phyloP scores from a whole-genome alignment of 129 eudicot species.

The Saussurea involucrata region DNA sequence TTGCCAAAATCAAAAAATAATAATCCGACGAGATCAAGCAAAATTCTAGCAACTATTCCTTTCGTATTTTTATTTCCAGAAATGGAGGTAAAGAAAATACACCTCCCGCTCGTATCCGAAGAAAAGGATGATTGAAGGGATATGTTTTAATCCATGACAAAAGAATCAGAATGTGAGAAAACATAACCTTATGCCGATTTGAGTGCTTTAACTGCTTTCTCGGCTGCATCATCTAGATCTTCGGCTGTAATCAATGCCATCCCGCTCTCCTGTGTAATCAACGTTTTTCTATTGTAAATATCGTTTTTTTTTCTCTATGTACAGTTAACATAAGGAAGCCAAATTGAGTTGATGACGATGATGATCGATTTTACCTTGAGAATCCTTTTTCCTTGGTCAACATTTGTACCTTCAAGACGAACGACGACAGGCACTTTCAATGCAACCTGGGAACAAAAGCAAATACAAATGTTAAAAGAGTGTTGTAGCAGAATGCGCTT shows the following conservation, averaged over 20 bases:
- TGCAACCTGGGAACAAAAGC: slow-evolving; percentile 52
- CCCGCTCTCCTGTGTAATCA: slow-evolving; percentile 77
- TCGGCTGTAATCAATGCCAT: slow-evolving; percentile 87
- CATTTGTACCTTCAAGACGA: slow-evolving; percentile 97
- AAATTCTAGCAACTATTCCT: background rate
- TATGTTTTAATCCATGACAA: background rate
- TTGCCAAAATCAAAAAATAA: background rate
- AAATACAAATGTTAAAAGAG: background rate
- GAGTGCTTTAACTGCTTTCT: slow-evolving; percentile 82
- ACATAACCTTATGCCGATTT: slow-evolving; percentile 18
- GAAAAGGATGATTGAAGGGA: background rate
- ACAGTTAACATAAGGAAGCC: background rate
- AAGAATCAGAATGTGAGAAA: background rate
- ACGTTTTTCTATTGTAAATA: background rate
- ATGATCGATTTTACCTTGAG: slow-evolving; percentile 59
- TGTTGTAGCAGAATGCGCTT: background rate
- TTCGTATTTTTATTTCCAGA: slow-evolving; percentile 12
- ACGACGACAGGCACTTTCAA: slow-evolving; percentile 91
- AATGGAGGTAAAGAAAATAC: background rate
- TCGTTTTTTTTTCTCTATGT: background rate
- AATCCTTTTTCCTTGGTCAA: slow-evolving; percentile 96
- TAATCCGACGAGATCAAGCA: background rate
- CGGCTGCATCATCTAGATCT: slow-evolving; percentile 97
- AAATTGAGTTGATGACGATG: background rate
- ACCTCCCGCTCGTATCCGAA: background rate